phyloP scores from a whole-genome alignment of 148 eudicot species.

The Rhododendron griersonianum region DNA sequence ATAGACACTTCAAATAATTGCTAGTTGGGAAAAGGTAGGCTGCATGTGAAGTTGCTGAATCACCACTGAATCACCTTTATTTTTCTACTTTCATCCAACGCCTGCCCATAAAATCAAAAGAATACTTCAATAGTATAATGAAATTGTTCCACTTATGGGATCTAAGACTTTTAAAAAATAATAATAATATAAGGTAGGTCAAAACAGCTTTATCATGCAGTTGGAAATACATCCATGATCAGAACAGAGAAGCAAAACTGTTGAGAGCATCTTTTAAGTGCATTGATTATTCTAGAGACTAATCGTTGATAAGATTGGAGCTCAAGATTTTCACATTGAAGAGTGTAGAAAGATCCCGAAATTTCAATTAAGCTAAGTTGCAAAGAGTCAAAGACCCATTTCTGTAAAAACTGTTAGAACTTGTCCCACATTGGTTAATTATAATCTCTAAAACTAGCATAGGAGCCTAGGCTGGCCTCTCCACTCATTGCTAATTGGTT shows the following conservation, averaged over 20 bases:
- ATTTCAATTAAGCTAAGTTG: not conserved
- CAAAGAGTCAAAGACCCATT: not conserved
- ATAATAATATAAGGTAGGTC: not conserved
- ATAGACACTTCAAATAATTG: too few species aligned
- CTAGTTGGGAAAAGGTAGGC: too few species aligned
- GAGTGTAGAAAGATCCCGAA: not conserved
- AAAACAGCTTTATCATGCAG: not conserved
- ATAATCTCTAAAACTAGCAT: not conserved
- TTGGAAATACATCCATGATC: not conserved
- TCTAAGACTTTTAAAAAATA: not conserved
- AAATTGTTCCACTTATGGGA: not conserved
- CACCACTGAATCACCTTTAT: too few species aligned
- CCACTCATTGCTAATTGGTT: not conserved
- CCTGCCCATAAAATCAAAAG: slow-evolving; percentile 37
- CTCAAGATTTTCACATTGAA: not conserved
- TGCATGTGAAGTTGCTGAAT: too few species aligned
- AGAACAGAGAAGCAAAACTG: not conserved
- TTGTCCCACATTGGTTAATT: not conserved
- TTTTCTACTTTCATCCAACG: slow-evolving; percentile 26
- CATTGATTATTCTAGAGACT: not conserved
- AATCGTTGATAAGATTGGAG: not conserved
- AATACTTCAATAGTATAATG: not conserved
- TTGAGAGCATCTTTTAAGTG: not conserved
- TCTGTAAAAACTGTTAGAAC: not conserved
- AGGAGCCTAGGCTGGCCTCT: not conserved